phyloP scores from a whole-genome alignment of 2,329 filamentous ascomycete genomes.

The Exophiala spinifera region DNA sequence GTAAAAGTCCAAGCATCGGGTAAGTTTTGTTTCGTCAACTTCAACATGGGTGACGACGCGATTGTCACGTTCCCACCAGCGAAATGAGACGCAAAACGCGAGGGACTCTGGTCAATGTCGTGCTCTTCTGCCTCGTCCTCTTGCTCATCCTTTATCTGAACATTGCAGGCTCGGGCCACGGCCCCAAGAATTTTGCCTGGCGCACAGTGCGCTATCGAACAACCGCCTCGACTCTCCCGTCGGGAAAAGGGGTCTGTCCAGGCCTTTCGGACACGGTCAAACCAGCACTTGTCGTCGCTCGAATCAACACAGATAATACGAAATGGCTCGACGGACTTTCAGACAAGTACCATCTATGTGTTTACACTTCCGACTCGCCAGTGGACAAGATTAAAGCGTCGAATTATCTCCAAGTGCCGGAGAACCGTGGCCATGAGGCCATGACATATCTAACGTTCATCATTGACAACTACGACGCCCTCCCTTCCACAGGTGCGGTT shows the following conservation, averaged over 20 bases:
- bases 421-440: constrained; percentile 48
- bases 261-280: constrained; percentile 39
- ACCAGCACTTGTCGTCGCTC: constrained; percentile 46
- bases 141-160: constrained; percentile 40
- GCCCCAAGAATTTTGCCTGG: constrained; percentile 41
- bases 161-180: constrained; percentile 28
- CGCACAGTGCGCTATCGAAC: constrained; percentile 43
- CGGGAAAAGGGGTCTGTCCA: constrained; percentile 43
- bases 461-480: constrained; percentile 45
- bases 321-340: constrained; percentile 43
- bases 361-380: constrained; percentile 43
- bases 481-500: constrained; percentile 40
- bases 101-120: constrained; percentile 36
- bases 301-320: constrained; percentile 40
- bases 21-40: no score
- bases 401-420: constrained; percentile 41
- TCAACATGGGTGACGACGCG: no score
- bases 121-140: constrained; percentile 36
- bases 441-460: constrained; percentile 49
- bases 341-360: constrained; percentile 44
- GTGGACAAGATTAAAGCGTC: constrained; percentile 29
- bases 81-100: constrained; percentile 39
- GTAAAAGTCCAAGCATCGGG: no score
- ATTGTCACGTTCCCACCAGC: background rate
- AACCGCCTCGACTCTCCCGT: constrained; percentile 35